phyloP scores from a whole-genome alignment of 768 basidiomycete genomes.

The Pleurotus citrinopileatus region DNA sequence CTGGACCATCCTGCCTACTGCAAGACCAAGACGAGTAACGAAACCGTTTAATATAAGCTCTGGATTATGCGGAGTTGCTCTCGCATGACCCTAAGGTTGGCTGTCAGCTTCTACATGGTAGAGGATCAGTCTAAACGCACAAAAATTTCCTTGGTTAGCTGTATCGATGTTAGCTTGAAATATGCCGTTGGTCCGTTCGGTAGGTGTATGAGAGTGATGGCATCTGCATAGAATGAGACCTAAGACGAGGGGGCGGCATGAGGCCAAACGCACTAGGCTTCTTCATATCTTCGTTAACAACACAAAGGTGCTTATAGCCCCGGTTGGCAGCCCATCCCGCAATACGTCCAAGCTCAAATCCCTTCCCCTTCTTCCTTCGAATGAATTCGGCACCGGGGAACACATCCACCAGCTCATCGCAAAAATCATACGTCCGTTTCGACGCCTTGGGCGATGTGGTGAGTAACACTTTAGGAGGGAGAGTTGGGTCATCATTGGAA shows the following conservation, averaged over 20 bases:
- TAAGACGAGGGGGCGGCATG: conserved; percentile 7
- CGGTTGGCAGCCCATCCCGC: conserved; percentile 91
- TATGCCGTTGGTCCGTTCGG: conserved; percentile 93
- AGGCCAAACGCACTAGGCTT: conserved; percentile 71
- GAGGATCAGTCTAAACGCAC: conserved; percentile 43
- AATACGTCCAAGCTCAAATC: conserved; percentile 87
- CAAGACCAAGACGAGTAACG: conserved; percentile 89
- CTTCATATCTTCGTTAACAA: conserved; percentile 96
- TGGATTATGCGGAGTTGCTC: conserved; percentile 89
- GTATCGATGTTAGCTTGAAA: conserved; percentile 89
- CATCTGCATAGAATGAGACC: conserved; percentile 51
- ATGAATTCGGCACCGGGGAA: conserved; percentile 93
- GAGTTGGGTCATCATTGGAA: conserved; percentile 58
- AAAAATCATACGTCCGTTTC: conserved; percentile 88
- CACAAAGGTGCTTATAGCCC: conserved; percentile 83
- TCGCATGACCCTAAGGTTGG: conserved; percentile 79
- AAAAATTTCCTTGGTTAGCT: conserved; percentile 82
- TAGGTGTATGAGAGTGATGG: conserved; percentile 87
- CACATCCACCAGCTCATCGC: conserved; percentile 84
- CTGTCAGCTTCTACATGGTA: not conserved
- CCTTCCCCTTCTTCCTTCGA: conserved; percentile 81
- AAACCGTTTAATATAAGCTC: conserved; percentile 96
- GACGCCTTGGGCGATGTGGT: conserved; percentile 90
- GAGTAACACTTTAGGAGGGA: conserved; percentile 85
- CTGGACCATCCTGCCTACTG: conserved; percentile 93